Base-by-base conservation (phyloP, 1,284 basidiomycete genomes). In the Papiliotrema terrestris region DNA sequence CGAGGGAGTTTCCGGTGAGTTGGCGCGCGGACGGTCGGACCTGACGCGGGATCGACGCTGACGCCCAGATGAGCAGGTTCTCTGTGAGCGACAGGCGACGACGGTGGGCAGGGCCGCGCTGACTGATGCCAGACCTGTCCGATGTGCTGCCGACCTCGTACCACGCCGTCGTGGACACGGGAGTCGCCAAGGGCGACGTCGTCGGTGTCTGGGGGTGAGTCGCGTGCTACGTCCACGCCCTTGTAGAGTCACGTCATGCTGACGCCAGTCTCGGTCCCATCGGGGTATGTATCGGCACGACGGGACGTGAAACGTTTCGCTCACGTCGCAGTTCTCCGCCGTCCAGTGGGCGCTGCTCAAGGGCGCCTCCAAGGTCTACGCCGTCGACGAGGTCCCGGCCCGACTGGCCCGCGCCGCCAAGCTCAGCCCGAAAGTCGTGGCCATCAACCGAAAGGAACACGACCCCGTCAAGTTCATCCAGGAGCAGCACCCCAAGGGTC, bases 111-210 rank as follows among this genome's bases (percentile, higher is more conserved):
- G n/a, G 36, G 17, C 42, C 14, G 22, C 20, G 22, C 19, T 36
- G n/a, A 14, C 26, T 47, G 8, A 46, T 49, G 11, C 19, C 29
- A 71, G 68, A 83, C 68, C 78, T 89, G 8, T 86, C 84, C 5
- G 87, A 89, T 61, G 82, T 89, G n/a, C 75, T 88, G 4, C 82
- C 83, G 6, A 87, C 86, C 1, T 83, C 83, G n/a, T 89, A 88
- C 67, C 87, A 83, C 47, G 80, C 79, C 39, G 72, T 75, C 45
- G 77, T 81, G 63, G 83, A 82, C 22, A 78, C 83, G 29, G 71
- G 81, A 60, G 78, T 80, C 26, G 72, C 84, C 48, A 74, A 80
- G 68, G 75, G 79, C 44, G 82, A 82, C 61, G 77, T 81, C 52
- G 80, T 81, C 26, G 72, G 80, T 61, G 59, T 71, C 36, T 71